Conservation (phyloP, 371 early-diverging fungal genomes). For the Cokeromyces recurvatus region DNA sequence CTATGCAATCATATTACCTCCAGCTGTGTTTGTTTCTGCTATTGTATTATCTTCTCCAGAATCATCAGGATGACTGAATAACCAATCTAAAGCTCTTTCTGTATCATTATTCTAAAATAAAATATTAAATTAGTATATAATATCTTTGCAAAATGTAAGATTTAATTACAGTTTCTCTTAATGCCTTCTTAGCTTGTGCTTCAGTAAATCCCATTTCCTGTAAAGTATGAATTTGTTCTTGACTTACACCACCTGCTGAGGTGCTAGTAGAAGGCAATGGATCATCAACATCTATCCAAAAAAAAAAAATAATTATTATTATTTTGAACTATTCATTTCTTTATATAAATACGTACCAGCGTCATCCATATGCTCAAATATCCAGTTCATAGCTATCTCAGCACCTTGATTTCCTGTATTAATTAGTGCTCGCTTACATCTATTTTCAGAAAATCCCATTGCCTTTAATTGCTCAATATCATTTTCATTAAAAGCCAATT, state of each 20-base stretch:
- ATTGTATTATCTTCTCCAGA: constrained; percentile 23
- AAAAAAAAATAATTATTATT: not conserved
- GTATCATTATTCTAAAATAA: constrained; percentile 69
- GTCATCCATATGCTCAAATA: constrained; percentile 96
- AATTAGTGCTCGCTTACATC: constrained; percentile 77
- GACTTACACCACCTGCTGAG: not conserved
- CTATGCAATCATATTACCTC: too few relatives aligned
- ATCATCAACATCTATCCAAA: constrained; percentile 36
- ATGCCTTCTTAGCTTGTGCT: constrained; percentile 77
- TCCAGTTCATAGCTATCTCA: constrained; percentile 90
- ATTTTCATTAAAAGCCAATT: constrained; percentile 55
- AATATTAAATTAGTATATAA: constrained; percentile 5
- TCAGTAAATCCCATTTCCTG: constrained; percentile 90
- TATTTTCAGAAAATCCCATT: constrained; percentile 89
- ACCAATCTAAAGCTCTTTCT: constrained; percentile 93
- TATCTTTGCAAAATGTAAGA: too few relatives aligned
- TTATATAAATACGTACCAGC: constrained; percentile 42
- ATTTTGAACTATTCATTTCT: not conserved
- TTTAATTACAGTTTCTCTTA: constrained; percentile 74
- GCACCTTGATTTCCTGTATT: constrained; percentile 78
- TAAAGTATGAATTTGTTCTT: constrained; percentile 54
- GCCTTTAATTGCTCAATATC: constrained; percentile 71
- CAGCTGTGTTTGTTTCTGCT: constrained; percentile 1
- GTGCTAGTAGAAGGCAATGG: constrained; percentile 29
- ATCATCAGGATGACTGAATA: constrained; percentile 87